These are phyloP conservation scores for Fusarium incarnatum DNA, from an alignment of 2,329 filamentous ascomycete genomes.

Conservation along the genomic window DNA sequence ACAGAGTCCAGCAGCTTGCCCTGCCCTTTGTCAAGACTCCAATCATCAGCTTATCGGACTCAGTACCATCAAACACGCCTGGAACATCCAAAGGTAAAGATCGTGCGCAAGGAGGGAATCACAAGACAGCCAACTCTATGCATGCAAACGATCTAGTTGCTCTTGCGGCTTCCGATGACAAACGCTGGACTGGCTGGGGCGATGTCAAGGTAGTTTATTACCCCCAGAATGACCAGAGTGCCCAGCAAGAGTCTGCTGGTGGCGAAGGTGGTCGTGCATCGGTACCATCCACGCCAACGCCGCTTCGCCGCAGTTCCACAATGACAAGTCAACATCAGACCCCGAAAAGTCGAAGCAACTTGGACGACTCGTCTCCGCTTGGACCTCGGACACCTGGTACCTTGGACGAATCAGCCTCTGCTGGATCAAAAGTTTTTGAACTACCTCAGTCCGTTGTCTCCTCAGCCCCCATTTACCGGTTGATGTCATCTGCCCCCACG, in stretches of 20 bases:
- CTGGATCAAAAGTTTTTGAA: slow-evolving; percentile 71
- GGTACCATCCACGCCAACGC: slow-evolving; percentile 78
- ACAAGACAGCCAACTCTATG: slow-evolving; percentile 67
- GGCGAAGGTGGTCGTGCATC: slow-evolving; percentile 55
- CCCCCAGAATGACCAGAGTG: slow-evolving; percentile 53
- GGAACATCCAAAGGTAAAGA: slow-evolving; percentile 80
- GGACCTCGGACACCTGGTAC: slow-evolving; percentile 56
- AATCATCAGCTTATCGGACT: slow-evolving; percentile 63
- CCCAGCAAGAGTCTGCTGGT: slow-evolving; percentile 41
- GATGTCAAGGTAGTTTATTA: slow-evolving; percentile 87
- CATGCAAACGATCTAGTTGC: slow-evolving; percentile 87
- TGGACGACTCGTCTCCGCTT: slow-evolving; percentile 63
- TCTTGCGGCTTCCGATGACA: slow-evolving; percentile 71
- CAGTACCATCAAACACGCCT: slow-evolving; percentile 64
- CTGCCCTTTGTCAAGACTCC: slow-evolving; percentile 82
- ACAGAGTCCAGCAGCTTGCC: slow-evolving; percentile 86
- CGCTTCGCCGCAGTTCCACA: slow-evolving; percentile 76
- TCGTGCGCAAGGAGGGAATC: slow-evolving; percentile 60
- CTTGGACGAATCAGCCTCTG: slow-evolving; percentile 50
- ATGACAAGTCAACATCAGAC: slow-evolving; percentile 57
- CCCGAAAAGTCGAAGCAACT: slow-evolving; percentile 52
- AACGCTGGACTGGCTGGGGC: slow-evolving; percentile 81
- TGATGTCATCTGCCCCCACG: slow-evolving; percentile 66
- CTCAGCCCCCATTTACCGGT: slow-evolving; percentile 65
- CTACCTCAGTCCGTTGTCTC: slow-evolving; percentile 68